Percentiles rank a stretch among this genome's conserved stretches.
Conservation (phyloP, 768 basidiomycete genomes). For the Leccinellum luteum region DNA sequence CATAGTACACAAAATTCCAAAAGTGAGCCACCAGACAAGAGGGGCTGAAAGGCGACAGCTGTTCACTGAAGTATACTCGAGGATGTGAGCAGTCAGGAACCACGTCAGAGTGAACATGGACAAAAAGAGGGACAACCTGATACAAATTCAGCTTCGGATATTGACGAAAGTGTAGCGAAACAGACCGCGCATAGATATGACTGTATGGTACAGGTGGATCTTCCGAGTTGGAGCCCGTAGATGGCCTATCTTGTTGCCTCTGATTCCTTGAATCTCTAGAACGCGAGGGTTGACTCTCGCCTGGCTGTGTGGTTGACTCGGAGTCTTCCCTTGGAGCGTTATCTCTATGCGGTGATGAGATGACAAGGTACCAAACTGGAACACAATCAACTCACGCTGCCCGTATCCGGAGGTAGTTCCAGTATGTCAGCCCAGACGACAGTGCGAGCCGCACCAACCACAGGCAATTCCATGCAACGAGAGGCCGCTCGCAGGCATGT, state of each 20-base stretch:
- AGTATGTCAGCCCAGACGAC: constrained; percentile 48
- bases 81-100: constrained; percentile 79
- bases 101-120: constrained; percentile 75
- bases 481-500: constrained; percentile 58
- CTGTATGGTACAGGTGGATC: constrained; percentile 26
- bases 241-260: constrained; percentile 19
- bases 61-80: constrained; percentile 73
- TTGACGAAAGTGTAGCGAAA: not conserved
- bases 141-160: constrained; percentile 15
- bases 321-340: constrained; percentile 27
- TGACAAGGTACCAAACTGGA: not conserved
- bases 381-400: constrained; percentile 26
- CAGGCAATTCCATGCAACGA: constrained; percentile 65
- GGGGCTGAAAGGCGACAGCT: constrained; percentile 73
- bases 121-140: constrained; percentile 56
- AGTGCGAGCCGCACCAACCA: constrained; percentile 58
- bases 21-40: constrained; percentile 84
- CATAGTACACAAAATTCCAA: constrained; percentile 75
- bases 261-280: constrained; percentile 15
- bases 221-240: constrained; percentile 20
- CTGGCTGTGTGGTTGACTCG: constrained; percentile 25
- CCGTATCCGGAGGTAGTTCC: constrained; percentile 48
- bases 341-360: constrained; percentile 20
- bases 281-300: constrained; percentile 19
- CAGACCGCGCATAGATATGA: constrained; percentile 30